Percentiles rank a stretch among this genome's conserved stretches.
Conservation (phyloP, 2,329 filamentous ascomycete species). For the Sporothrix pseudoabietina region DNA sequence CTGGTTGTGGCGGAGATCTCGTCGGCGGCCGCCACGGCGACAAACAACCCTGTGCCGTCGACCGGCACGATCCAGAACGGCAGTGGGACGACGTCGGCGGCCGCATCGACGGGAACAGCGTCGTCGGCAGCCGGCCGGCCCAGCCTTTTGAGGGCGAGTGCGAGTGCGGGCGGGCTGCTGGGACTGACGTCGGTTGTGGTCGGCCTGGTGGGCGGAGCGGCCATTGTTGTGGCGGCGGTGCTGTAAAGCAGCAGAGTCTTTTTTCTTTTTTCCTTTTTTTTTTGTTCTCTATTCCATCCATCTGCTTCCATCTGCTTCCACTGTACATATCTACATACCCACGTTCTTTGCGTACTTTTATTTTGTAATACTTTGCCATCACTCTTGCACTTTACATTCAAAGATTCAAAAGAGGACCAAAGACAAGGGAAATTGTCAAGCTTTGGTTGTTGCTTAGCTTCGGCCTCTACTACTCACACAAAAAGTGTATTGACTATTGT, state of each 20-base stretch:
- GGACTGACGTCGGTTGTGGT: slow-evolving; percentile 10
- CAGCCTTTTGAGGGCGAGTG: not conserved
- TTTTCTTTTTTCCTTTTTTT: not conserved
- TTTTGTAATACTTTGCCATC: not conserved
- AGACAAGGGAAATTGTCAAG: not conserved
- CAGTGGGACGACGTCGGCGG: not conserved
- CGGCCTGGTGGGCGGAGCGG: slow-evolving; percentile 13
- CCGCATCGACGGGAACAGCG: not conserved
- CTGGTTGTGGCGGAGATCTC: slow-evolving; percentile 30
- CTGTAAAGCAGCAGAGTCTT: not conserved
- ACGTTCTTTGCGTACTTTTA: not conserved
- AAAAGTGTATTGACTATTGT: not conserved
- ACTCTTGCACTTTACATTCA: not conserved
- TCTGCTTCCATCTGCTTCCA: not conserved
- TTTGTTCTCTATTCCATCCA: not conserved
- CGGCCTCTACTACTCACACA: no score
- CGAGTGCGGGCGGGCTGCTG: not conserved
- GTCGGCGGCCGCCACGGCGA: slow-evolving; percentile 33
- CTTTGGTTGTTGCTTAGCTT: not conserved
- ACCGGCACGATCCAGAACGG: slow-evolving; percentile 19
- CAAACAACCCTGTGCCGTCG: slow-evolving; percentile 32
- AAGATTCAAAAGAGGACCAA: not conserved
- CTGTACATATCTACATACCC: slow-evolving; percentile 20
- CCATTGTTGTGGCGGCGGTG: slow-evolving; percentile 1
- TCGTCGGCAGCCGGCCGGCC: not conserved